Conservation (phyloP, 1,139 yeast genomes). For the Candida anutae region DNA sequence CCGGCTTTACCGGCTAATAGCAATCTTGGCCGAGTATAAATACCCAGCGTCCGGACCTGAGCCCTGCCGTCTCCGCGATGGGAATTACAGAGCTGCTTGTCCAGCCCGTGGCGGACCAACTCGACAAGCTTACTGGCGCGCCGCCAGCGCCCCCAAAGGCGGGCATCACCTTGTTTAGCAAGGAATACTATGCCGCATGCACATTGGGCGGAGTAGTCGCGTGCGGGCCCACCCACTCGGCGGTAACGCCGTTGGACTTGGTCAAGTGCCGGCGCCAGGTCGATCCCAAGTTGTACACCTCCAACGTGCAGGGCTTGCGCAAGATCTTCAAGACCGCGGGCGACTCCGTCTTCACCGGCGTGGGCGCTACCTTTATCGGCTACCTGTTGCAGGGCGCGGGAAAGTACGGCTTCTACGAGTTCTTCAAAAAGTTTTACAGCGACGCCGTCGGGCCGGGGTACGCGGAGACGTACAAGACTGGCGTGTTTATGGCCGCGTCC, state of each 20-base stretch:
- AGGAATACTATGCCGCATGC: conserved; percentile 75
- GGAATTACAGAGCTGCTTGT: conserved; percentile 20
- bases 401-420: conserved; percentile 90
- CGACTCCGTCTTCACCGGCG: conserved; percentile 72
- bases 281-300: conserved; percentile 57
- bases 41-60: conserved; percentile 1
- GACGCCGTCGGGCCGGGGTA: conserved; percentile 58
- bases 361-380: conserved; percentile 87
- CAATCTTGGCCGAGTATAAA: too few relatives aligned
- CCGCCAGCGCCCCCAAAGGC: conserved; percentile 8
- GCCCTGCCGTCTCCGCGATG: too few relatives aligned
- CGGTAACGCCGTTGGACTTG: conserved; percentile 86
- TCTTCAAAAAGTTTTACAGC: conserved; percentile 71
- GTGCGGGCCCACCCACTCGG: conserved; percentile 93
- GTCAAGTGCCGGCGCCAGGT: conserved; percentile 93
- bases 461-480: conserved; percentile 62
- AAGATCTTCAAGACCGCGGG: conserved; percentile 70
- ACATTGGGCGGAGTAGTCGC: conserved; percentile 85
- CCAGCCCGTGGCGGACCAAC: conserved; percentile 25
- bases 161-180: conserved; percentile 49
- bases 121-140: conserved; percentile 11
- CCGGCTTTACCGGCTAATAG: too few relatives aligned
- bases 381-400: conserved; percentile 95
- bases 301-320: conserved; percentile 73
- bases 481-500: conserved; percentile 72